Percentiles rank a stretch among this genome's conserved stretches.
phyloP scores from a whole-genome alignment of 345 rosid species.

The Iberis pinnata region DNA sequence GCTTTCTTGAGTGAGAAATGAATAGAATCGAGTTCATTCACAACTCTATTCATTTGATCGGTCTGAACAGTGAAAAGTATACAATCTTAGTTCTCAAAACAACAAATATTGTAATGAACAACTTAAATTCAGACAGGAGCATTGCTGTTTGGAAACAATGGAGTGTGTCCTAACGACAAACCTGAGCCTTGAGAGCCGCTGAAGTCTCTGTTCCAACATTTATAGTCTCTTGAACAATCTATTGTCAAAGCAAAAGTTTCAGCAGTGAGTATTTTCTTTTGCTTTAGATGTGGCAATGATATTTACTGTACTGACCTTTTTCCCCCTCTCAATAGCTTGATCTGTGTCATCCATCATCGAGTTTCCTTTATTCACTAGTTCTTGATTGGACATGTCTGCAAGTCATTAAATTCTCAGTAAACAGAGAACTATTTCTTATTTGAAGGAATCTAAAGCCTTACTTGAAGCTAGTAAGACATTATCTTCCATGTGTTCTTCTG shows the following conservation, averaged over 20 bases:
- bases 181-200: slow-evolving; percentile 91
- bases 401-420: slow-evolving; percentile 14
- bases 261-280: slow-evolving; percentile 3
- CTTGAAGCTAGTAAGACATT: slow-evolving; percentile 83
- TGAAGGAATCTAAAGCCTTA: slow-evolving; percentile 36
- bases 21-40: slow-evolving; percentile 90
- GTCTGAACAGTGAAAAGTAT: slow-evolving; percentile 46
- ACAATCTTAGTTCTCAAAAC: slow-evolving; percentile 20
- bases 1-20: slow-evolving; percentile 94
- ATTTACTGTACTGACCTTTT: slow-evolving; percentile 47
- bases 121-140: slow-evolving; percentile 6
- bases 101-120: neutral
- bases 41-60: slow-evolving; percentile 97
- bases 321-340: slow-evolving; percentile 84
- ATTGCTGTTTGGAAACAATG: slow-evolving; percentile 1
- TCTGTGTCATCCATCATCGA: slow-evolving; percentile 90
- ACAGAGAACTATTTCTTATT: neutral
- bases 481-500: slow-evolving; percentile 71
- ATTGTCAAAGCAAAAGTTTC: slow-evolving; percentile 18
- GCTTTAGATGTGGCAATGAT: neutral
- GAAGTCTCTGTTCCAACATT: slow-evolving; percentile 86
- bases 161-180: slow-evolving; percentile 26
- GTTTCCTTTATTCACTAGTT: slow-evolving; percentile 63
- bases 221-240: slow-evolving; percentile 87
- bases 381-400: slow-evolving; percentile 84